Evolutionary conservation across 441 rosid species (phyloP).

Genomic region (Erodium chrysanthum): DNA sequence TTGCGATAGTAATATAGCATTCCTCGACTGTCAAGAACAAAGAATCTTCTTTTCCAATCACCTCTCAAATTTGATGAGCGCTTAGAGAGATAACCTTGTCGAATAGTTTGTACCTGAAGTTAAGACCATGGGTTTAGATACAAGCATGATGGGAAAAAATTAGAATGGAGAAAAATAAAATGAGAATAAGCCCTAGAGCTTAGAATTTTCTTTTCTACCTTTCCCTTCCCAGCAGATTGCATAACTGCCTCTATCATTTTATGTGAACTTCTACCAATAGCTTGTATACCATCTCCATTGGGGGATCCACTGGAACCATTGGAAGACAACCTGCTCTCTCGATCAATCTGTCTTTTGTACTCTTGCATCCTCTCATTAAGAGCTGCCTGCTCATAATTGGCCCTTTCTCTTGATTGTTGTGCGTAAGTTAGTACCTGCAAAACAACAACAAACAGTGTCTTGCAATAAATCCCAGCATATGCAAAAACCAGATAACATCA

Average conservation of each 20-base stretch:
- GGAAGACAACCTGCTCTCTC: slow-evolving; percentile 44
- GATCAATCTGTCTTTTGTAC: slow-evolving; percentile 69
- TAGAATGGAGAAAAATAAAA: neutral
- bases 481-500: neutral
- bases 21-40: slow-evolving; percentile 96
- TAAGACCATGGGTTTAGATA: neutral
- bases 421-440: slow-evolving; percentile 69
- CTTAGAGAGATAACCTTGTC: slow-evolving; percentile 93
- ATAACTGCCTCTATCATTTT: slow-evolving; percentile 88
- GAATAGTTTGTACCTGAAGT: slow-evolving; percentile 78
- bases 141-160: neutral
- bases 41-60: slow-evolving; percentile 96
- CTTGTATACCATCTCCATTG: slow-evolving; percentile 42
- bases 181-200: neutral
- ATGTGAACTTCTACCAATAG: slow-evolving; percentile 60
- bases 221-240: slow-evolving; percentile 88
- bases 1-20: slow-evolving; percentile 92
- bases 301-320: slow-evolving; percentile 42
- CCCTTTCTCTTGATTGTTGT: slow-evolving; percentile 83
- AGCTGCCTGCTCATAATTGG: slow-evolving; percentile 78
- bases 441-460: slow-evolving; percentile 10
- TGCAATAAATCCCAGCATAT: neutral
- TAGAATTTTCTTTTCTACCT: slow-evolving; percentile 33
- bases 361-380: slow-evolving; percentile 79
- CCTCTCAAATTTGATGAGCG: slow-evolving; percentile 95